Evolutionary conservation across 345 rosid genomes (phyloP).

Genomic region (Eucalyptus curtisii): DNA sequence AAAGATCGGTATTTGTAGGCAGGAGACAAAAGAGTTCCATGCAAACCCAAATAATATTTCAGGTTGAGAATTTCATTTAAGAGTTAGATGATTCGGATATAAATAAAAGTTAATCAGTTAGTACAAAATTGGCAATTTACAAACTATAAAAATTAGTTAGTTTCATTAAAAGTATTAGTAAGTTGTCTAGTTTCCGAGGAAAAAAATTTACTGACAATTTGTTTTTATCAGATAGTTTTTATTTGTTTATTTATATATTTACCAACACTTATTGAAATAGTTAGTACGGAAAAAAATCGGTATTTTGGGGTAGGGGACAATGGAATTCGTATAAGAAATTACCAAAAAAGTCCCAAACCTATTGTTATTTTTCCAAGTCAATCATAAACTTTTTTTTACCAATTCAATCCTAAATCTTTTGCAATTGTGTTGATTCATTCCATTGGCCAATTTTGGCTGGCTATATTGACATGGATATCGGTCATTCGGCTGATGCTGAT

Average conservation of each 20-base stretch:
- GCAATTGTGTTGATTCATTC: too few species aligned
- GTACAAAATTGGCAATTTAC: neutral
- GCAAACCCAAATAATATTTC: neutral
- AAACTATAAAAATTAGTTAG: neutral
- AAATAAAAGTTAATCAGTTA: neutral
- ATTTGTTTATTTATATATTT: neutral
- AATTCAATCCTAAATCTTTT: too few species aligned
- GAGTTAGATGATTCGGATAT: neutral
- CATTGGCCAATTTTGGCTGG: rapidly evolving
- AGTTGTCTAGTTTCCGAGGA: neutral
- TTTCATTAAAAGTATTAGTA: neutral
- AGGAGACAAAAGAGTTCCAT: neutral
- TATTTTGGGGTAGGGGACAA: neutral
- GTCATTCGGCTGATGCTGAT: rapidly evolving
- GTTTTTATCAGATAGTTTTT: neutral
- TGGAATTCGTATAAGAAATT: rapidly evolving
- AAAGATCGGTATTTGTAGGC: neutral
- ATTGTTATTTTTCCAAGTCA: too few species aligned
- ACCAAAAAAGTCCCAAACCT: rapidly evolving
- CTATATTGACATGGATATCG: too few species aligned
- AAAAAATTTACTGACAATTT: too few species aligned
- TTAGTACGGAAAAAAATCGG: neutral
- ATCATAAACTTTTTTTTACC: rapidly evolving
- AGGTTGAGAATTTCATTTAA: neutral
- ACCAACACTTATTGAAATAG: neutral